Base-by-base conservation (phyloP, 2,329 filamentous ascomycete species). In the Aspergillus thermomutatus region DNA sequence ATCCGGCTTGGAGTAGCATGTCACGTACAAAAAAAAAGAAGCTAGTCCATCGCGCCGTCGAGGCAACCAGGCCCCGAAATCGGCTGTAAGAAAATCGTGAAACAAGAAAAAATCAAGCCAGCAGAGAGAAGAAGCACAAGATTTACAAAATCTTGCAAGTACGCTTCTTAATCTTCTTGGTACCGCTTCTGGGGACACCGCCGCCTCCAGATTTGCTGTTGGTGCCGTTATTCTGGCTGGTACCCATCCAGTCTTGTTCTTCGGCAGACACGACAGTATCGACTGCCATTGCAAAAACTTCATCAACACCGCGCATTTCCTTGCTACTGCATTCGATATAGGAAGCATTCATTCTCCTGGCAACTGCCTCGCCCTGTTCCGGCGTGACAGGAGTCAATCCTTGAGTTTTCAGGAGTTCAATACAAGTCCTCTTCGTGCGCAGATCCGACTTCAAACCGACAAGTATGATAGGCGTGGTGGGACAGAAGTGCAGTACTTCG, bases 281-380 rank as follows among this genome's bases (percentile, higher is more conserved):
- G 71, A 99, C 92, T 55, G 94, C 94, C 60, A 86, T 83, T 74
- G 95, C 89, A 76, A 99, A 99, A 71, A 97, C 94, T 69, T 97
- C 93, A 73, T 97, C 91, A 48, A 99, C 93, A 55, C 94, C 94
- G 53, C 83, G 86, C 88, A 96, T 94, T 77, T 97, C 94, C 78
- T 97, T 97, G 77, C 91, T 96, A 73, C 92, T 96, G 83, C 94
- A 99, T 79, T 99, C 94, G 85, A 96, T 93, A 79, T 99, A 99
- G 70, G 87, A 83, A 11, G 94, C 94, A 61, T 87, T 87, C 94
- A 99, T 99, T 79, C 93, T 94, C 70, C 88, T 85, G 55, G 94
- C 92, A 26, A 99, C 92, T 8, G 86, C 83, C 71, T 89, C 84
- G 61, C 93, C 94, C 77, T 99, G 93, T 67, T 96, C 90, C 51